Evolutionary conservation across 306 rosid species (phyloP).

Genomic region (Ormosia semicastrata): DNA sequence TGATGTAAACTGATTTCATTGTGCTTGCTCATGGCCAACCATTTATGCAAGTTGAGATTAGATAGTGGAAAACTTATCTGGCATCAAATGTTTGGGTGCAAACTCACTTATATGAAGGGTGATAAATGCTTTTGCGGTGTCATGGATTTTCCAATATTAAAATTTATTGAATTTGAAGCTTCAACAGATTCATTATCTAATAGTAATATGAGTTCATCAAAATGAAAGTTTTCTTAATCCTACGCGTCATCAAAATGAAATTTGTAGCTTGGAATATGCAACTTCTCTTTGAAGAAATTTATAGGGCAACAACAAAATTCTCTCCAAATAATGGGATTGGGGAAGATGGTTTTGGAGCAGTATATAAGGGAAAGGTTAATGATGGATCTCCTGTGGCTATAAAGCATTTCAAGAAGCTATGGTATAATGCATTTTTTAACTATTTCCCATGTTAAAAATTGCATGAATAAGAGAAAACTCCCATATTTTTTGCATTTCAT

Average conservation of each 20-base stretch:
- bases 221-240: slow-evolving; percentile 42
- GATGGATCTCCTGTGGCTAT: slow-evolving; percentile 80
- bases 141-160: not conserved
- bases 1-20: not conserved
- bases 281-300: slow-evolving; percentile 71
- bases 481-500: too few relatives aligned
- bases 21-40: slow-evolving; percentile 7
- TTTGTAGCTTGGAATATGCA: slow-evolving; percentile 45
- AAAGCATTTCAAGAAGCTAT: slow-evolving; percentile 82
- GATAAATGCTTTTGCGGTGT: not conserved
- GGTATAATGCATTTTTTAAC: not conserved
- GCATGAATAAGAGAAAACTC: too few relatives aligned
- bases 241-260: slow-evolving; percentile 39
- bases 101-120: not conserved
- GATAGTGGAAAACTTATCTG: not conserved
- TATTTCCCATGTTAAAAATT: not conserved
- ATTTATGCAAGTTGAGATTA: not conserved
- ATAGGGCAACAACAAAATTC: slow-evolving; percentile 76
- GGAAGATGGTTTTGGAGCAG: slow-evolving; percentile 83
- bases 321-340: slow-evolving; percentile 65
- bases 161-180: slow-evolving; percentile 33
- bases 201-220: slow-evolving; percentile 55
- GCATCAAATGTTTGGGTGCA: not conserved
- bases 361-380: slow-evolving; percentile 67
- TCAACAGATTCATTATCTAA: slow-evolving; percentile 54